Conservation (phyloP, 2,329 filamentous ascomycete genomes). For the Cytospora mali region DNA sequence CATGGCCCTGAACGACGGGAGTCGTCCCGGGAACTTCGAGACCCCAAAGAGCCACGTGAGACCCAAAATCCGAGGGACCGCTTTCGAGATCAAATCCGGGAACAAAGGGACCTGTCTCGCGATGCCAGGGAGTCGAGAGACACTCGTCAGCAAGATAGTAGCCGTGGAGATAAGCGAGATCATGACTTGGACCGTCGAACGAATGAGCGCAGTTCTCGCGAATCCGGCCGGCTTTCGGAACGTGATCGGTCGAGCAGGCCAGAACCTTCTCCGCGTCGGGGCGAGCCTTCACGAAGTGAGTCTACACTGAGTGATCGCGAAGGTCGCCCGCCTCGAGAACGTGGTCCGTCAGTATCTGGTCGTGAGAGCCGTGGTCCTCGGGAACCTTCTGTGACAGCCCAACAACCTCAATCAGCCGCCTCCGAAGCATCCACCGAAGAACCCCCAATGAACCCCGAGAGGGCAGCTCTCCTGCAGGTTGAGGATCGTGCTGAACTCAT, state of each 20-base stretch:
- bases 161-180: constrained; percentile 34
- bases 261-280: constrained; percentile 39
- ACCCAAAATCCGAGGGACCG: constrained; percentile 44
- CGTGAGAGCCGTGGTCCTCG: constrained; percentile 33
- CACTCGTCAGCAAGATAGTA: constrained; percentile 24
- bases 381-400: constrained; percentile 27
- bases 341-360: constrained; percentile 34
- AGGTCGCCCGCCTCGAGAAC: constrained; percentile 42
- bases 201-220: constrained; percentile 41
- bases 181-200: constrained; percentile 52
- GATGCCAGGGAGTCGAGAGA: constrained; percentile 38
- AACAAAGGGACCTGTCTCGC: constrained; percentile 31
- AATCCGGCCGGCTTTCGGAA: constrained; percentile 42
- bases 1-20: constrained; percentile 37
- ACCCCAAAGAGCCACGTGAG: constrained; percentile 45
- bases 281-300: constrained; percentile 33
- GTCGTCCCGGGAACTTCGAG: constrained; percentile 39
- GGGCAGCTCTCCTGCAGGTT: constrained; percentile 52
- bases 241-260: constrained; percentile 41
- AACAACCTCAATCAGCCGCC: constrained; percentile 29
- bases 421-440: constrained; percentile 42
- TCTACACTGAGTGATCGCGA: constrained; percentile 37
- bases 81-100: constrained; percentile 24
- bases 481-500: constrained; percentile 44
- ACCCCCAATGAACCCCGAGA: constrained; percentile 58